phyloP scores from a whole-genome alignment of 306 rosid genomes.

The Acmispon strigosus region DNA sequence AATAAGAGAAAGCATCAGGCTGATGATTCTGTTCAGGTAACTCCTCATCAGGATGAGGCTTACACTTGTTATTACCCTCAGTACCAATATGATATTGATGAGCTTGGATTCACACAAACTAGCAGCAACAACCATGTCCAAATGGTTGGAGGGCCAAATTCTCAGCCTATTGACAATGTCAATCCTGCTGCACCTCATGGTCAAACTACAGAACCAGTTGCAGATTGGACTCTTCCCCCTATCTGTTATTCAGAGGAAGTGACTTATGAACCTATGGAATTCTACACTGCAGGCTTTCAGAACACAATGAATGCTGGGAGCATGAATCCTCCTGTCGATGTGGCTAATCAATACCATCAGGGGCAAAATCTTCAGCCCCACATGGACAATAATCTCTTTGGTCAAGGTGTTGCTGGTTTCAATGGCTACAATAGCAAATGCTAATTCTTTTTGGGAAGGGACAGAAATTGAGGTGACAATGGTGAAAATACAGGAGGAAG shows the following conservation, averaged over 20 bases:
- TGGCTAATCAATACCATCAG: neutral
- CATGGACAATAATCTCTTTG: neutral
- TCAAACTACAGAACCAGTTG: neutral
- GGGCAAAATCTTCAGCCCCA: no score
- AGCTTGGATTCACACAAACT: neutral
- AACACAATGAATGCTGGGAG: neutral
- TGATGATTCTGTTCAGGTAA: neutral
- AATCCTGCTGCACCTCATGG: no score
- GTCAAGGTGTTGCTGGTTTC: neutral
- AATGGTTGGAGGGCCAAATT: neutral
- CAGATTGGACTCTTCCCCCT: neutral
- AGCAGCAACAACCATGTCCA: neutral
- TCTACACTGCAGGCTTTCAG: neutral
- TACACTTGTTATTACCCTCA: neutral
- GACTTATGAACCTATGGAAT: neutral
- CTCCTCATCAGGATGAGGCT: neutral
- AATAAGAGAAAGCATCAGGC: conserved; percentile 4
- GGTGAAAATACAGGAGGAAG: no score
- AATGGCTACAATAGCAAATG: no score
- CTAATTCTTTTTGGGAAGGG: no score
- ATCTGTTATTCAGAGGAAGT: neutral
- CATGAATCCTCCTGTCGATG: neutral
- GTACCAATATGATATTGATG: neutral
- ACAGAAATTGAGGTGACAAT: no score
- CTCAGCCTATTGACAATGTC: neutral